Evolutionary conservation across 768 basidiomycete species (phyloP), one percentile per base, ranked within the genome.

Genomic region (Suillus alpinus): DNA sequence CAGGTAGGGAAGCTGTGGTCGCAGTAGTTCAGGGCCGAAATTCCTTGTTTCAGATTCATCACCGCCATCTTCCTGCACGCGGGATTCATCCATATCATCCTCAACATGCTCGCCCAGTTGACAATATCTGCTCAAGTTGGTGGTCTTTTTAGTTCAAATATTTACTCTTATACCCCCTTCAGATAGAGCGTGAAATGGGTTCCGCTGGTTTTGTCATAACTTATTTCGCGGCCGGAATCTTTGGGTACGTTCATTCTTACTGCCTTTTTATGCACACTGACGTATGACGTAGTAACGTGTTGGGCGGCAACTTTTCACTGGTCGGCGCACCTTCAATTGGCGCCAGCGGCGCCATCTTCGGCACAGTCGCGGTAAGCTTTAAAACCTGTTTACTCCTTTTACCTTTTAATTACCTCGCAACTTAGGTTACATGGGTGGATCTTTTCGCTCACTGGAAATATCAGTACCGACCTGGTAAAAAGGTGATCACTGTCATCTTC

Each of bases 131-230:
- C 88, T 39, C 87, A 91, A 75, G 92, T 91, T 59, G 58, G 51
- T 59, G 23, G 10, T 49, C 32, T 16, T 23, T 31, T 14, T 40
- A 39, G 36, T 13, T 58, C 39, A 29, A 34, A 3, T 13, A 18
- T 12, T 51, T 52, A 49, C 50, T 34, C 57, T 66, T 6, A 68
- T 6, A 0, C 26, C 47, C n/a, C 59, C n/a, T 58, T 56, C 65
- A 94, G 87, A 87, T 96, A 59, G 94, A 97, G 70, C 80, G 88
- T 60, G 93, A 95, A 67, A 94, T 97, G 91, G 94, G 94, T 9
- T 91, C 94, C 0, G 78, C 80, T 31, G 89, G 89, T 0, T 99
- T 97, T 75, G 63, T 93, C 36, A 77, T 97, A 13, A 85, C 92
- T 3, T 99, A 98, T 73, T 83, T 95, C 47, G 83, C 94, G 0